Conservation (phyloP, 2,329 filamentous ascomycete genomes). For the Akanthomyces uredinophilus region DNA sequence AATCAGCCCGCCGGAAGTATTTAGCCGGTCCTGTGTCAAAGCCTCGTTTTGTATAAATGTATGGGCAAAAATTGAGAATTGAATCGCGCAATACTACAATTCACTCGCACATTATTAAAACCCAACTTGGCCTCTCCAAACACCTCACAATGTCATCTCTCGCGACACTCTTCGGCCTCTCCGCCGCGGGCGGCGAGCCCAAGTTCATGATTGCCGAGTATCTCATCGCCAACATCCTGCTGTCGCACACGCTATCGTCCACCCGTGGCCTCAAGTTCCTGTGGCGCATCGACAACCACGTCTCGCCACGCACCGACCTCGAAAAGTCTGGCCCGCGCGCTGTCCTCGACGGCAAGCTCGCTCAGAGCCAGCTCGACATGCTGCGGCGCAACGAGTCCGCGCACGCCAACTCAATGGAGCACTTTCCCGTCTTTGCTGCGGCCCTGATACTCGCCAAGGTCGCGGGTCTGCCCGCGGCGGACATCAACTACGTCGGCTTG, state of each 20-base stretch:
- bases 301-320: slow-evolving; percentile 8
- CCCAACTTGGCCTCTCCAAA: background rate
- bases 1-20: too few relatives aligned
- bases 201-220: slow-evolving; percentile 8
- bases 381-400: slow-evolving; percentile 7
- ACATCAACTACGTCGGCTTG: slow-evolving; percentile 5
- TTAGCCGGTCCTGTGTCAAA: too few relatives aligned
- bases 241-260: background rate
- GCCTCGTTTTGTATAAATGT: too few relatives aligned
- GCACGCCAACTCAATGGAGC: slow-evolving; percentile 11
- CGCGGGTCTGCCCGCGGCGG: background rate
- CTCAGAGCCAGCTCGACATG: slow-evolving; percentile 8
- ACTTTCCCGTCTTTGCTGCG: slow-evolving; percentile 9
- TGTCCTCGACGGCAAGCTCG: slow-evolving; percentile 2
- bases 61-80: too few relatives aligned
- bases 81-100: too few relatives aligned
- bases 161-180: background rate
- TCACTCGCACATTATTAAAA: too few relatives aligned
- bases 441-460: slow-evolving; percentile 7
- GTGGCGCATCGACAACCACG: slow-evolving; percentile 8
- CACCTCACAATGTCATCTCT: slow-evolving; percentile 5
- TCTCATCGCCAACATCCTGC: slow-evolving; percentile 6
- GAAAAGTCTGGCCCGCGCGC: slow-evolving; percentile 4
- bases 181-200: background rate
- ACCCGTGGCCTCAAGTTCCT: background rate